Base-by-base conservation (phyloP, 2,329 filamentous ascomycete genomes). In the Fusarium sp. region DNA sequence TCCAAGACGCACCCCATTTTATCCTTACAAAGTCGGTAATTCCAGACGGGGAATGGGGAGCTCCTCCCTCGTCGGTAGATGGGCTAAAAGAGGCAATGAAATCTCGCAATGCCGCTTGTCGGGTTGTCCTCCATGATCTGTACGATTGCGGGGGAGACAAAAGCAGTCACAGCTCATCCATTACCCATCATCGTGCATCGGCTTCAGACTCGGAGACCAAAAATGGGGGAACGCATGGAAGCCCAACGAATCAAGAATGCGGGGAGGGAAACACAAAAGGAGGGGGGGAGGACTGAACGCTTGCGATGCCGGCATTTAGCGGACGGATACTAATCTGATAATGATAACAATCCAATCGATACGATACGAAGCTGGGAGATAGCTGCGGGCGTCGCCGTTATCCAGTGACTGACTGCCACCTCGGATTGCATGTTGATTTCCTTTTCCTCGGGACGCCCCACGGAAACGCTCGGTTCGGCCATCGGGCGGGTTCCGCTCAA, bases 381-480 rank as follows among this genome's bases (percentile, higher is more conserved):
- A 54, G 45, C 43, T 53, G 28, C 65, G 65, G 55, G 55, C 63
- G 61, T 20, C 40, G 45, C 42, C 53, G 50, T 67, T 26, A 42
- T 66, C 63, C 20, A 48, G 31, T 22, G 14, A 20, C 43, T 17
- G 34, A 36, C 14, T 36, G 34, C 34, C 34, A 36, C 34, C 28
- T 45, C 46, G 40, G n/a, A 18, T 45, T 20, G 22, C 52, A 31
- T 49, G 34, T 31, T 18, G 44, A 52, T 50, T 56, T 66, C 63
- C 48, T 63, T 59, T 55, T 63, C 65, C 54, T 66, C 63, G 66
- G 69, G 43, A 58, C 43, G 60, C 33, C 55, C 53, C 58, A 69
- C 71, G 70, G 72, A 73, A 72, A 70, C 40, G 58, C 56, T 74
- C 72, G 72, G 72, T 72, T 73, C 72, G 69, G 72, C 20, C 52